Base-by-base conservation (phyloP, 495 filamentous ascomycete genomes). In the Penicillium fimorum region DNA sequence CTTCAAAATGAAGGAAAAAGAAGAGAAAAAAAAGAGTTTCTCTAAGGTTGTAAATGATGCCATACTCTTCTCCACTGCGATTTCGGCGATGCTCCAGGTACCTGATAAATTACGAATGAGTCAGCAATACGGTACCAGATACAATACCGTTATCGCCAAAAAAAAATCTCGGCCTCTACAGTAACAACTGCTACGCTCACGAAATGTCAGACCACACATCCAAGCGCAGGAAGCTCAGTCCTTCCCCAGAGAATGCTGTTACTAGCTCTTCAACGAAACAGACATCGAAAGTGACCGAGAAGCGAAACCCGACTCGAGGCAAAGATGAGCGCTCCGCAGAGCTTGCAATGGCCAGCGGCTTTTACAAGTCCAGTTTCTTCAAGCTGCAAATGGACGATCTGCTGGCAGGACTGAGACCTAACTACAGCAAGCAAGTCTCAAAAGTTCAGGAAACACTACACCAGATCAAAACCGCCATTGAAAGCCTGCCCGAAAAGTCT, bases 371-470 rank as follows among this genome's bases (percentile, higher is more conserved):
- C 35, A 89, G 82, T 64, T 76, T 91, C 59, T 96, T 97, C 74
- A 88, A 93, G 61, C 75, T 98, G 30, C 89, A 97, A 72, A 82
- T 91, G 22, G 88, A 96, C 55, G 92, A 96, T 62, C 72, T 98
- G 42, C 66, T 97, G 58, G 73, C 78, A 20, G 84, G 88, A 54
- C 78, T 89, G 38, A 80, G 79, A 65, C 79, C 87, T 25, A 82
- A 87, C 57, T 88, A 92, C 68, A 80, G 82, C 18, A 86, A 83
- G 48, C 79, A 82, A 25, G 76, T 91, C 54, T 72, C 68, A 2
- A 79, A 79, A 25, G 78, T 85, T n/a, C 88, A 96, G 44, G 78
- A 82, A 15, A 80, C 82, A 17, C 73, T 98, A 47, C 87, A 85
- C 64, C 81, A 77, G 48, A 69, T 97, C 60, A 96, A 92, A 63